Evolutionary conservation across 1,139 yeast species (phyloP), one percentile per base, ranked within the genome.

Genomic region (Candida gigantensis): DNA sequence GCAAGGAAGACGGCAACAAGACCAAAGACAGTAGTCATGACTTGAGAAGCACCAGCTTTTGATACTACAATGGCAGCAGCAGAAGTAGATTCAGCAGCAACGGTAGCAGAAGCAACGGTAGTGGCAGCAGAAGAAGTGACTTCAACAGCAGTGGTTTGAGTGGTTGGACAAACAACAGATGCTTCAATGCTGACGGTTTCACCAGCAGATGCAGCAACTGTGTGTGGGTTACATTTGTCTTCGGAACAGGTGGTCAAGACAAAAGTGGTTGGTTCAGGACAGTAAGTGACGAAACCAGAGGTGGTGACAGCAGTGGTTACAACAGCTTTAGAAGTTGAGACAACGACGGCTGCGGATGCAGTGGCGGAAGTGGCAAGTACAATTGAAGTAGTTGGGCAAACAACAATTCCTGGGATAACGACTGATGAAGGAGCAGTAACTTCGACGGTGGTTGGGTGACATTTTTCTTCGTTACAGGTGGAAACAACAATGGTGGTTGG

Each of bases 31-130:
- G 29, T 16, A 10, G 42, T 23, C 12, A 30, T 30, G 14, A 29
- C 25, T 36, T 46, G 47, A 33, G 52, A 51, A 24, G 52, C 55
- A 18, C 56, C 57, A 26, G 50, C 51, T 13, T 50, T 42, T 34
- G 54, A 59, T 26, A 50, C 56, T 28, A 48, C 30, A 15, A 30
- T 37, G 19, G 45, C 16, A 23, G 49, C 36, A 34, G 52, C 45
- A 15, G 33, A 21, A 19, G 37, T 36, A 42, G 53, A 36, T 24
- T 58, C 34, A 31, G 56, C 45, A 27, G 49, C 37, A 24, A 45
- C 41, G 39, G 54, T 41, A 42, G 53, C 19, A 24, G 46, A 45
- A 45, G 51, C 36, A 9, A 30, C 30, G 16, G 45, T 34, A 15
- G 28, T n/a, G 18, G 31, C 35, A 18, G 43, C 24, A 12, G 35